Percentiles rank a stretch among this genome's conserved stretches.
Evolutionary conservation across 441 rosid species (phyloP).

Genomic region (Gossypium trilobum): DNA sequence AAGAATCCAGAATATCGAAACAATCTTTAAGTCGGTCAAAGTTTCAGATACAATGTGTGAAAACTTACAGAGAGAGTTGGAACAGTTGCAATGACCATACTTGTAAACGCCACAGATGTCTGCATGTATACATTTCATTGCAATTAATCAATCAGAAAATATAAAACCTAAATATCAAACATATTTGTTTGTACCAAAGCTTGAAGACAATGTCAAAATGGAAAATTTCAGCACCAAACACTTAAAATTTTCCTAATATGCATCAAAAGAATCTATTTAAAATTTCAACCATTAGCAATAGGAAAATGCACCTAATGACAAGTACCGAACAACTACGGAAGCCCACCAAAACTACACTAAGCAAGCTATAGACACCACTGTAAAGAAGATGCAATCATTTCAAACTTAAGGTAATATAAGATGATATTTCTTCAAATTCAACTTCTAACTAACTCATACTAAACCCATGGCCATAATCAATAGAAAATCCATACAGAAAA

Average conservation of each 20-base stretch:
- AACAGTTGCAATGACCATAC: constrained; percentile 57
- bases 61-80: constrained; percentile 63
- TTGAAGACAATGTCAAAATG: neutral
- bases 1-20: neutral
- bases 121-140: constrained; percentile 26
- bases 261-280: neutral
- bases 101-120: constrained; percentile 69
- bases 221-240: neutral
- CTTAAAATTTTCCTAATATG: neutral
- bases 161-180: constrained; percentile 11
- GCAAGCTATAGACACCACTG: neutral
- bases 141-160: neutral
- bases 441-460: neutral
- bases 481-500: neutral
- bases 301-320: neutral
- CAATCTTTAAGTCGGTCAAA: neutral
- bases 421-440: neutral
- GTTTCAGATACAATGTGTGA: neutral
- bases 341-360: neutral
- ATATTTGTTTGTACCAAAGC: constrained; percentile 3
- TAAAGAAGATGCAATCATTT: neutral
- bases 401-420: neutral
- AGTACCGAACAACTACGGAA: neutral
- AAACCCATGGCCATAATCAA: neutral
- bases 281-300: neutral